Conservation (phyloP, 345 rosid species). For the Gossypium anomalum region DNA sequence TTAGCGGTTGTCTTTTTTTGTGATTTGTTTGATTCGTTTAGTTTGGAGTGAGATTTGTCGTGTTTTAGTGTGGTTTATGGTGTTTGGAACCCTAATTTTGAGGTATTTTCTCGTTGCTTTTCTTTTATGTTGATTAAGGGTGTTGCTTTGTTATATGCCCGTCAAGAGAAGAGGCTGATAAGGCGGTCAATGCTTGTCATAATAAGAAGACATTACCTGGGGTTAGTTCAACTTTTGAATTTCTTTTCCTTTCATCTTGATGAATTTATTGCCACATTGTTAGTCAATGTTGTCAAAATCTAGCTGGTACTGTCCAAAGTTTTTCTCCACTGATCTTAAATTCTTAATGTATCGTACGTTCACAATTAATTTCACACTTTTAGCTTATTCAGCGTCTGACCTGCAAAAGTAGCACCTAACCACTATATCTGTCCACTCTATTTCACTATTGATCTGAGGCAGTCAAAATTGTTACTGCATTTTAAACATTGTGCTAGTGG, state of each 20-base stretch:
- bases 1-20: background rate
- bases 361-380: background rate
- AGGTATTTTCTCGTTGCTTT: background rate
- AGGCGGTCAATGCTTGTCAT: conserved; percentile 88
- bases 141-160: conserved; percentile 96
- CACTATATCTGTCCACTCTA: background rate
- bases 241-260: background rate
- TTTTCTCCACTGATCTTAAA: background rate
- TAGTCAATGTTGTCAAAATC: conserved; percentile 6
- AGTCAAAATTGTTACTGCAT: background rate
- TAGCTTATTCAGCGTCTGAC: background rate
- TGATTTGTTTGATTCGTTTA: conserved; percentile 32
- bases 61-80: background rate
- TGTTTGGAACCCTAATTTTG: conserved; percentile 54
- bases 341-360: background rate
- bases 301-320: background rate
- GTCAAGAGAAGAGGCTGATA: conserved; percentile 95
- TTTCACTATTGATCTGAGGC: background rate
- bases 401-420: background rate
- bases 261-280: conserved; percentile 19
- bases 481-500: background rate
- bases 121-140: conserved; percentile 34
- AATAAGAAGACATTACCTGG: conserved; percentile 94
- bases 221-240: conserved; percentile 42
- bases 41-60: conserved; percentile 27